Conservation (phyloP, 176 grass and related monocot species). For the Aegilops sharonensis region DNA sequence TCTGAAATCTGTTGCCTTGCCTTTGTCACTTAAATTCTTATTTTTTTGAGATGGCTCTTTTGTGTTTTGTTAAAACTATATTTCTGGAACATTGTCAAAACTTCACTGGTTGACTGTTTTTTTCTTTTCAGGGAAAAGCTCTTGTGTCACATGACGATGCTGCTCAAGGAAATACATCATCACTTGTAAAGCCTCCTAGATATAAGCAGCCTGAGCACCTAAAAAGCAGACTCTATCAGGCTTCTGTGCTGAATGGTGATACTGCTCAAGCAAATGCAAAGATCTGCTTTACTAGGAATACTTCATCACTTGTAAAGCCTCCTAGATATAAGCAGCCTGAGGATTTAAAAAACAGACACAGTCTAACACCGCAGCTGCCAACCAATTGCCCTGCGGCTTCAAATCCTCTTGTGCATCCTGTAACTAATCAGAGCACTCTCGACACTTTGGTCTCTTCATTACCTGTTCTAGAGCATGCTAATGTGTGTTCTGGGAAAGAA, state of each 20-base stretch:
- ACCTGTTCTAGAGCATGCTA: not conserved
- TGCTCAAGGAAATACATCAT: slow-evolving; percentile 48
- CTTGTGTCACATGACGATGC: slow-evolving; percentile 18
- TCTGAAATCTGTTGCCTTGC: slow-evolving; percentile 10
- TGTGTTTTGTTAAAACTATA: not conserved
- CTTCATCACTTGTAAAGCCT: slow-evolving; percentile 35
- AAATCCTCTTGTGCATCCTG: slow-evolving; percentile 17
- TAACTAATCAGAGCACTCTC: slow-evolving; percentile 4
- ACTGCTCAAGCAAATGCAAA: slow-evolving; percentile 39
- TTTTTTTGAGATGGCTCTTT: slow-evolving; percentile 10
- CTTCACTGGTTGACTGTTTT: slow-evolving; percentile 17
- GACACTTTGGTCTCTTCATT: slow-evolving; percentile 3
- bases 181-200: slow-evolving; percentile 32
- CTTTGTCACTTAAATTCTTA: not conserved
- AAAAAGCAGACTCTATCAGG: slow-evolving; percentile 33
- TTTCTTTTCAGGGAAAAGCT: slow-evolving; percentile 56
- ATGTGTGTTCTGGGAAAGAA: slow-evolving; percentile 11
- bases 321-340: slow-evolving; percentile 30
- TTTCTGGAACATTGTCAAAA: not conserved
- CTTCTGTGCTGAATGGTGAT: slow-evolving; percentile 28
- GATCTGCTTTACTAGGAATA: slow-evolving; percentile 16
- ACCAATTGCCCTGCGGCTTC: slow-evolving; percentile 23
- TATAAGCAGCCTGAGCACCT: slow-evolving; percentile 23
- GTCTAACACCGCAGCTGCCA: slow-evolving; percentile 35
- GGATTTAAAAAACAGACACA: slow-evolving; percentile 23